Percentiles rank a stretch among this genome's conserved stretches.
phyloP scores from a whole-genome alignment of 2,329 filamentous ascomycete genomes.

The Beauveria sp. region DNA sequence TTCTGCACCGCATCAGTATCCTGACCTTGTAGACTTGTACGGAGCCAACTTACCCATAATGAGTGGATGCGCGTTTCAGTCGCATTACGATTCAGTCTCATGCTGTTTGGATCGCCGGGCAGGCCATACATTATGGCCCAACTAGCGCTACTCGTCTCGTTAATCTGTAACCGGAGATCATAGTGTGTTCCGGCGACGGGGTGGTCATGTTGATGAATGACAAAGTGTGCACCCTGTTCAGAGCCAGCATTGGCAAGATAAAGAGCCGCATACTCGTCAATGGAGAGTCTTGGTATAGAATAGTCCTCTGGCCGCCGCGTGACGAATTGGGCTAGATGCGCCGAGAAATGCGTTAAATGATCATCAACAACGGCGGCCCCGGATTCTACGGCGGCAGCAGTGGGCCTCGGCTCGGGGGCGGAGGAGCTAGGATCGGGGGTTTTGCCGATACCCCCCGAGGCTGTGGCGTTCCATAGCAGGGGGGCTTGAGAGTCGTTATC shows the following conservation, averaged over 20 bases:
- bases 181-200: conserved; percentile 62
- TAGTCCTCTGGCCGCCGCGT: conserved; percentile 16
- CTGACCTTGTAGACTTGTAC: background rate
- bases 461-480: background rate
- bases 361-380: conserved; percentile 29
- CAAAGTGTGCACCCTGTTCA: conserved; percentile 46
- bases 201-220: conserved; percentile 68
- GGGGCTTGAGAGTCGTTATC: background rate
- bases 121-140: conserved; percentile 59
- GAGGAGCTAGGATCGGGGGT: background rate
- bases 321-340: conserved; percentile 23
- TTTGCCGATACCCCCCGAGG: background rate
- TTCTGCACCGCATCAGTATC: conserved; percentile 33
- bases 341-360: conserved; percentile 32
- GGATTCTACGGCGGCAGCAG: conserved; percentile 33
- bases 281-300: conserved; percentile 19
- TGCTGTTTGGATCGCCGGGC: conserved; percentile 50
- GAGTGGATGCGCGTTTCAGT: conserved; percentile 56
- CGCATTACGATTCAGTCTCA: conserved; percentile 48
- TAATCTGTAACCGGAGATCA: conserved; percentile 64
- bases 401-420: conserved; percentile 10
- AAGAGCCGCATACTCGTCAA: conserved; percentile 28
- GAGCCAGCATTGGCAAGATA: conserved; percentile 27
- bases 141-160: conserved; percentile 55
- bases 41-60: conserved; percentile 39